These are phyloP conservation scores for Acacia concinna DNA, from an alignment of 331 rosid species.

Conservation along the genomic window DNA sequence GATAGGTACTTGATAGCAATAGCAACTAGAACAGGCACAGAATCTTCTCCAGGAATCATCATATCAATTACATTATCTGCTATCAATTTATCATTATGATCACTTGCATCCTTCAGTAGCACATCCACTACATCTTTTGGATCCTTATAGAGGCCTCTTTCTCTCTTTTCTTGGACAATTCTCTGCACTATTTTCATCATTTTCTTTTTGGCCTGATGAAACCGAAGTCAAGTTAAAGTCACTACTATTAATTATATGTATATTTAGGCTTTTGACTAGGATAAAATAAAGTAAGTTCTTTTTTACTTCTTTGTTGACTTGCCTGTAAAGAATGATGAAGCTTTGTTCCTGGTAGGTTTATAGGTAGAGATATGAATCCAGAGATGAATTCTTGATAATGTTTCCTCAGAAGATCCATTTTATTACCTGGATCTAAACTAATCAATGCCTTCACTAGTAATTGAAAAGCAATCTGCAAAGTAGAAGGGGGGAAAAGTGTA, in stretches of 20 bases:
- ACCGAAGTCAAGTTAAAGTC: not conserved
- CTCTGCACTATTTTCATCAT: conserved; percentile 31
- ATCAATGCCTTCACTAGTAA: conserved; percentile 8
- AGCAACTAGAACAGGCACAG: conserved; percentile 95
- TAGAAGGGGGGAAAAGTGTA: not conserved
- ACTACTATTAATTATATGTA: no score
- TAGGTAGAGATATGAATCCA: conserved; percentile 5
- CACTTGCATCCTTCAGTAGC: conserved; percentile 72
- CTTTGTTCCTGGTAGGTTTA: conserved; percentile 9
- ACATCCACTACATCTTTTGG: conserved; percentile 85
- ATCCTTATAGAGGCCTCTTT: conserved; percentile 37
- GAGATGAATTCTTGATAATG: conserved; percentile 12
- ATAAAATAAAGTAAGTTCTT: not conserved
- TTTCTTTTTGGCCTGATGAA: conserved; percentile 14
- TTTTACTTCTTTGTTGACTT: not conserved
- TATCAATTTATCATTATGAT: conserved; percentile 66
- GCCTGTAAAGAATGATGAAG: conserved; percentile 22
- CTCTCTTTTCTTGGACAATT: conserved; percentile 57
- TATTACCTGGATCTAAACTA: conserved; percentile 10
- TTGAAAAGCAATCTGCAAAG: conserved; percentile 5
- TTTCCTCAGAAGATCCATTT: conserved; percentile 16
- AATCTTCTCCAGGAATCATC: conserved; percentile 99
- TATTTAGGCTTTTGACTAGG: not conserved
- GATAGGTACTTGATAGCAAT: conserved; percentile 82
- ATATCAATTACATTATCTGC: conserved; percentile 93